Conservation (phyloP, 192 early-diverging fungal species). For the Rhizoclosmatium sp. region DNA sequence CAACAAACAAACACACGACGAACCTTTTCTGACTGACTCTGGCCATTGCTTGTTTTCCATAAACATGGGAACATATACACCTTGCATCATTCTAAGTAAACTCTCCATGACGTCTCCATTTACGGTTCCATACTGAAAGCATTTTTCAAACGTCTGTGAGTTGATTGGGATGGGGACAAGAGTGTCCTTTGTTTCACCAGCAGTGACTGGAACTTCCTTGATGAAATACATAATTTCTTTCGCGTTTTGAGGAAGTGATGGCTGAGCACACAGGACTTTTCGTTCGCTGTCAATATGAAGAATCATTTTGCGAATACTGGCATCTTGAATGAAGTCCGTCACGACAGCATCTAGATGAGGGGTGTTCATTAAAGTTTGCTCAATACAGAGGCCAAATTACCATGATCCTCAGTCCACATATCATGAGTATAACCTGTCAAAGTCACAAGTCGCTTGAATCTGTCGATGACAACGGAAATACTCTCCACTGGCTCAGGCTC, state of each 20-base stretch:
- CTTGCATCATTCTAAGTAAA: slow-evolving; percentile 62
- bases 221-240: slow-evolving; percentile 59
- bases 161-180: slow-evolving; percentile 16
- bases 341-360: slow-evolving; percentile 1
- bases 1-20: slow-evolving; percentile 7
- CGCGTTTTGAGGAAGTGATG: slow-evolving; percentile 36
- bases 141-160: slow-evolving; percentile 54
- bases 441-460: slow-evolving; percentile 38
- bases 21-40: slow-evolving; percentile 65
- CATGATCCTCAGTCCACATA: slow-evolving; percentile 49
- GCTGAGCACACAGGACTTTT: slow-evolving; percentile 33
- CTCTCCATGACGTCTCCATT: slow-evolving; percentile 57
- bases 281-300: slow-evolving; percentile 23
- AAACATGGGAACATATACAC: slow-evolving; percentile 68
- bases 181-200: neutral
- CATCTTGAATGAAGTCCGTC: slow-evolving; percentile 25
- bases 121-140: slow-evolving; percentile 63
- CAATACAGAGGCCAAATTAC: neutral
- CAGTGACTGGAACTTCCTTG: slow-evolving; percentile 18
- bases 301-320: slow-evolving; percentile 34
- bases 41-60: slow-evolving; percentile 67
- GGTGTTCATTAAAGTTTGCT: slow-evolving; percentile 5
- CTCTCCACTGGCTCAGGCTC: neutral
- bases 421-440: slow-evolving; percentile 38
- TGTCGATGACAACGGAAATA: neutral